These are phyloP conservation scores for Salix caprea DNA, from an alignment of 345 rosid species.

Conservation along the genomic window DNA sequence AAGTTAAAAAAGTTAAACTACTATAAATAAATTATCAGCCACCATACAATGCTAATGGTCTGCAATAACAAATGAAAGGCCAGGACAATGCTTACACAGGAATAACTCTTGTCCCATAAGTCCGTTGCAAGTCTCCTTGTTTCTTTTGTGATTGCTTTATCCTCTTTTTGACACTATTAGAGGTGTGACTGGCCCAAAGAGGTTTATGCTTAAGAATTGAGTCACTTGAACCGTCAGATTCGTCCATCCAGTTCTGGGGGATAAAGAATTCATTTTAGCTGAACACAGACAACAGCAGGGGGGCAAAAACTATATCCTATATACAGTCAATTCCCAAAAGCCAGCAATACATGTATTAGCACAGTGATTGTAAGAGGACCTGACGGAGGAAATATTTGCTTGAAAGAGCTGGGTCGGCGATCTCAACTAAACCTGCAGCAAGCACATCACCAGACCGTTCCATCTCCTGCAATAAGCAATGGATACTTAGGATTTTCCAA, in stretches of 20 bases:
- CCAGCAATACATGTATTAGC: not conserved
- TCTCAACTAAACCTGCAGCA: slow-evolving; percentile 95
- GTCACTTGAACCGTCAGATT: slow-evolving; percentile 61
- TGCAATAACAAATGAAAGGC: slow-evolving; percentile 2
- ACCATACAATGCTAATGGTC: not conserved
- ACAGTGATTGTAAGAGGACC: slow-evolving; percentile 42
- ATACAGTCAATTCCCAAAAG: not conserved
- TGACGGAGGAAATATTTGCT: slow-evolving; percentile 85
- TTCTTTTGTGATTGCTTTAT: slow-evolving; percentile 49
- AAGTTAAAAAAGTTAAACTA: not conserved
- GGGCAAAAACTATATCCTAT: not conserved
- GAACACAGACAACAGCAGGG: slow-evolving; percentile 2
- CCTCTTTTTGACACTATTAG: slow-evolving; percentile 40
- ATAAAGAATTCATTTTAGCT: slow-evolving; percentile 22
- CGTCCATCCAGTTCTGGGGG: slow-evolving; percentile 77
- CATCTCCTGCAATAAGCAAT: slow-evolving; percentile 69
- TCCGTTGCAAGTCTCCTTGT: slow-evolving; percentile 69
- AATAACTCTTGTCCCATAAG: slow-evolving; percentile 96
- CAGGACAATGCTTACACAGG: slow-evolving; percentile 68
- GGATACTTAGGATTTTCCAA: not conserved
- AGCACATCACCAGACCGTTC: slow-evolving; percentile 94
- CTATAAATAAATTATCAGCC: not conserved
- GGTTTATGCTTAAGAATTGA: slow-evolving; percentile 91
- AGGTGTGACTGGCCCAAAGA: slow-evolving; percentile 73
- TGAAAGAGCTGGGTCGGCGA: slow-evolving; percentile 93